Base-by-base conservation (phyloP, 352 stramenopile species). In the Phytophthora capsici region DNA sequence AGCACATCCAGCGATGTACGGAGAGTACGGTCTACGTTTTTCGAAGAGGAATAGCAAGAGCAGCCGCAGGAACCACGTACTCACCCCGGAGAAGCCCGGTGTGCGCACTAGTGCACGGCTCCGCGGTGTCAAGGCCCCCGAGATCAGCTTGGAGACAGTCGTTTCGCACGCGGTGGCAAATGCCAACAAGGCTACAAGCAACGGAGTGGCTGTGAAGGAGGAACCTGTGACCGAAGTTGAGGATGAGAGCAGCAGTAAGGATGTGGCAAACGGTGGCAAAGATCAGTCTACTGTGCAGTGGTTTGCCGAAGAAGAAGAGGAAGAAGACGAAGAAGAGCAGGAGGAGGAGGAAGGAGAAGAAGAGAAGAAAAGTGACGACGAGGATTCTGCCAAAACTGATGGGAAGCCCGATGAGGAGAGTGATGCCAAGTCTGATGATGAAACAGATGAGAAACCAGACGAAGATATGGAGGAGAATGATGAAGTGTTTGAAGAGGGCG, bases 401-500 rank as follows among this genome's bases (percentile, higher is more conserved):
- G 36, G 20, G 36, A 41, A 41, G 36, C 36, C 7, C 36, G 5
- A 41, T 16, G 16, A 41, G 6, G 47, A 66, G 6, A 63, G 34
- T 12, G 62, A 75, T 5, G 50, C 52, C 3, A 12, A 34, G 9
- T 14, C 28, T 34, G 28, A 34, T 13, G 28, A 45, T 4, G 55
- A 32, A 28, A 53, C 44, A 2, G 32, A 67, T 26, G 23, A 54
- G 16, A 47, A 71, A 19, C 17, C 38, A 1, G 38, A 46, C 0
- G 38, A 63, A 20, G 48, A 57, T 8, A 23, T 80, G 28, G 47
- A 78, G 8, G 61, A 78, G 17, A 72, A 64, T 3, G 84, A 88
- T 25, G 48, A 67, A 13, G 37, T 70, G 10, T 95, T 91, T 58
- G 48, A 76, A 5, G 66, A 80, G 7, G 85, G 81, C 3, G 84